Evolutionary conservation across 306 rosid species (phyloP), one percentile per base, ranked within the genome.

Genomic region (Vigna radiata): DNA sequence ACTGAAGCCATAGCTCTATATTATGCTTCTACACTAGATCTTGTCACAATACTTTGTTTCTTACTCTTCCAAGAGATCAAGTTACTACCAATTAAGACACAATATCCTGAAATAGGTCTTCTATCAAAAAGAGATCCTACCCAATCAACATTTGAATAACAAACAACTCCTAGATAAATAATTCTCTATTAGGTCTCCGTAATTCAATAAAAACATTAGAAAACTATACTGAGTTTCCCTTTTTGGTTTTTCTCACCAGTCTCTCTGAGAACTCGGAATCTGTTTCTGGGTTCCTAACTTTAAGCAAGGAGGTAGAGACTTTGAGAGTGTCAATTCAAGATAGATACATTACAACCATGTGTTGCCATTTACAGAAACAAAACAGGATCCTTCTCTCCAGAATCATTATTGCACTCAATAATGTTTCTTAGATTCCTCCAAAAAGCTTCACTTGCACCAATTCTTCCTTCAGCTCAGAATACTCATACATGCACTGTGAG

Each of bases 331-430:
- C 16, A 55, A 55, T 55, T 54, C 25, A 55, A 55, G 61, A 55
- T 56, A 23, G 62, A 56, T 56, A 56, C 62, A 56, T 58, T 37
- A 8, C 66, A 55, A 67, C 17, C 47, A 62, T 23, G 27, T 21
- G 21, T 70, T 50, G 44, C 55, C 72, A 61, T 71, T 62, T 68
- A 62, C 23, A 61, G 25, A 41, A 60, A 58, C 12, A 43, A 36
- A 70, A 12, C 47, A 8, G 36, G 52, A 29, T 33, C 52, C 39
- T 55, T 67, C 31, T 48, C 50, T 77, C 62, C 75, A 68, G 52
- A 77, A 43, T 46, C 68, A 68, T 39, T 43, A 27, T 68, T 67
- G 58, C 14, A 41, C 36, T 39, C 50, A 11, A 14, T 59, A 59
- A 59, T 59, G 65, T 15, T 60, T 60, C 66, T 27, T 27, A 23